Base-by-base conservation (phyloP, 306 rosid species). In the Phaseolus lunatus region DNA sequence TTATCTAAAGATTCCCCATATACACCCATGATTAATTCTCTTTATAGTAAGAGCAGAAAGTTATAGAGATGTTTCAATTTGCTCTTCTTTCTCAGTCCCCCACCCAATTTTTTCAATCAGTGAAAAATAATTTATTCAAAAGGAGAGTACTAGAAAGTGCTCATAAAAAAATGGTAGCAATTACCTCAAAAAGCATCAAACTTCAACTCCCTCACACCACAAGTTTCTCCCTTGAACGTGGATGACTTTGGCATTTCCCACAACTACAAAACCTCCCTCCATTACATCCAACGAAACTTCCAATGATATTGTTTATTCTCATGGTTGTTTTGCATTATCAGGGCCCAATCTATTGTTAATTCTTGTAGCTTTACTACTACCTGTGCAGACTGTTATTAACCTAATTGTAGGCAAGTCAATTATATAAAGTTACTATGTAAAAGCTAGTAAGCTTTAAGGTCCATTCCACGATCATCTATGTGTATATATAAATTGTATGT, bases 1-100 rank as follows among this genome's bases (percentile, higher is more conserved):
- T 84, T 79, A 80, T 67, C 84, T 86, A 78, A 82, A 49, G 75
- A 68, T 70, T 77, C 73, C 22, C 80, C 52, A 63, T 37, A 13
- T 39, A 18, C 18, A 78, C 47, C 76, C 80, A 65, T 80, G 53
- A 82, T 77, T 71, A 53, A 45, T 59, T 76, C 52, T 78, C 80
- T 77, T 76, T 80, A 72, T 66, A 49, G 79, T 65, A 76, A 71
- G 56, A 65, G 45, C 76, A 84, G 27, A 80, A 49, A 57, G 72
- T 63, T 52, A 43, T 44, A 43, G 67, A 43, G 63, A 31, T 71
- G 10, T 67, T 70, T 43, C 31, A n/a, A 24, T 50, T 18, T 37
- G 3, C 27, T 37, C 59, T 43, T 26, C 69, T 53, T 72, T 37
- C 70, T 59, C 73, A 56, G 16, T 61, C 78, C 24, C n/a, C 33